These are phyloP conservation scores for Gypsophila paniculata DNA, from an alignment of 179 eudicot genomes.

Conservation along the genomic window DNA sequence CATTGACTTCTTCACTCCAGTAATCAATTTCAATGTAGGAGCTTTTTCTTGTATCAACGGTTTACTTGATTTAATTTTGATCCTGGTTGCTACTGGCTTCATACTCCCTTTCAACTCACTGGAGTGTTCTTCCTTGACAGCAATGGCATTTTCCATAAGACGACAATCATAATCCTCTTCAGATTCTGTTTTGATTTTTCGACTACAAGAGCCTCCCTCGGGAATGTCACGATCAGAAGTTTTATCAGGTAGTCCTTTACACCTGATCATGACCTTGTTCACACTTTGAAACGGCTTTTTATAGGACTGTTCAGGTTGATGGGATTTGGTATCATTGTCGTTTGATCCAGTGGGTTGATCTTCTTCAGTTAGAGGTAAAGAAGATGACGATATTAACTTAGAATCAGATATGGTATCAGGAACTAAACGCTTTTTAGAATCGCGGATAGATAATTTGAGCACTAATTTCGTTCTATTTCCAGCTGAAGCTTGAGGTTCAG, in stretches of 20 bases:
- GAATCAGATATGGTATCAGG: slow-evolving; percentile 25
- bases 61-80: slow-evolving; percentile 51
- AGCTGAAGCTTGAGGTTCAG: slow-evolving; percentile 37
- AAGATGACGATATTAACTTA: slow-evolving; percentile 34
- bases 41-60: slow-evolving; percentile 30
- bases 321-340: slow-evolving; percentile 22
- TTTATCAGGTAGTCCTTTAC: slow-evolving; percentile 31
- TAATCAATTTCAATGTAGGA: slow-evolving; percentile 25
- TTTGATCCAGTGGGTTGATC: slow-evolving; percentile 24
- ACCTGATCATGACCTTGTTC: slow-evolving; percentile 33
- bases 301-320: slow-evolving; percentile 34
- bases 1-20: slow-evolving; percentile 16
- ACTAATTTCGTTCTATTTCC: slow-evolving; percentile 57
- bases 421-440: slow-evolving; percentile 38
- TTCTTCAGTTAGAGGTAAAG: slow-evolving; percentile 34
- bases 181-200: slow-evolving; percentile 19
- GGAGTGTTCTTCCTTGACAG: slow-evolving; percentile 12
- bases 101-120: slow-evolving; percentile 32
- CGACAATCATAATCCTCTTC: slow-evolving; percentile 20
- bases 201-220: slow-evolving; percentile 24
- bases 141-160: slow-evolving; percentile 17
- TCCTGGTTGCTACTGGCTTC: slow-evolving; percentile 41
- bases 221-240: slow-evolving; percentile 26
- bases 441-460: slow-evolving; percentile 59
- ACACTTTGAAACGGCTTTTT: slow-evolving; percentile 30